These are phyloP conservation scores for Trichomonas gallinae DNA, from an alignment of 208 protist species.

Conservation along the genomic window DNA sequence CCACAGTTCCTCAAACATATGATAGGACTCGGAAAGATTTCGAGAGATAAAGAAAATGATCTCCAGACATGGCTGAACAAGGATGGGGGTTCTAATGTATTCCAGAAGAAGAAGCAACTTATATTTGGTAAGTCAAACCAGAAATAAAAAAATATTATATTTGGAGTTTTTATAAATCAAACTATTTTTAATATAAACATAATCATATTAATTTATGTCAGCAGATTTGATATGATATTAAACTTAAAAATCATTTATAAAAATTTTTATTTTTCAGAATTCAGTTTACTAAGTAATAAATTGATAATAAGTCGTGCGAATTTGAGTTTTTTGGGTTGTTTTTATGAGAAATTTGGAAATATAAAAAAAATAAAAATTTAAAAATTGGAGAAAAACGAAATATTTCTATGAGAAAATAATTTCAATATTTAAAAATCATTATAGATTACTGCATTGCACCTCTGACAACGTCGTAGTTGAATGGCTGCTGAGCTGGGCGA, in stretches of 20 bases:
- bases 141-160: not conserved
- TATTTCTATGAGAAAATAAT: not conserved
- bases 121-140: not conserved
- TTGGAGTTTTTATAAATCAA: not conserved
- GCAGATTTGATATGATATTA: too few relatives aligned
- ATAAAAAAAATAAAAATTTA: too few relatives aligned
- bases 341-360: too few relatives aligned
- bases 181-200: not conserved
- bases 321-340: too few relatives aligned
- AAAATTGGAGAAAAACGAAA: too few relatives aligned
- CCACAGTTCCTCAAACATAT: conserved; percentile 7
- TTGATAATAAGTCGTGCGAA: too few relatives aligned
- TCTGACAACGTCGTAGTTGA: not conserved
- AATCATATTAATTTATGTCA: too few relatives aligned
- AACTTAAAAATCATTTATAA: too few relatives aligned
- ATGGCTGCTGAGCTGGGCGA: not conserved
- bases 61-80: not conserved
- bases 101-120: not conserved
- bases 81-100: not conserved
- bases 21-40: not conserved
- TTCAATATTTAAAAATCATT: not conserved
- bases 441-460: not conserved
- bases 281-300: too few relatives aligned
- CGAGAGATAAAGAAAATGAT: not conserved
- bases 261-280: too few relatives aligned